These are phyloP conservation scores for Solanum tacnaense DNA, from an alignment of 257 asterid species.

Conservation along the genomic window DNA sequence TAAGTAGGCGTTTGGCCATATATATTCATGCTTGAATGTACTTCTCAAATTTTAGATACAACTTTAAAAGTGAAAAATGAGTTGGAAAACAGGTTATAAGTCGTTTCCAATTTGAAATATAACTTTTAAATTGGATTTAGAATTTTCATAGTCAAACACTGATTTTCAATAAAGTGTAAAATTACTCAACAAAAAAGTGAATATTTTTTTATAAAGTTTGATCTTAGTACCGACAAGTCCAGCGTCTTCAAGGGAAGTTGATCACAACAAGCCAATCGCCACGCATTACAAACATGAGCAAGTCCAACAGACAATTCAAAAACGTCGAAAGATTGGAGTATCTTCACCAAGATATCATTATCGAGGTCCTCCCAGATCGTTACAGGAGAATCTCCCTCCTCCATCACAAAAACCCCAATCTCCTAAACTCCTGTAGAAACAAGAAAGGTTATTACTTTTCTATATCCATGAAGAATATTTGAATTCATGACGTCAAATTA, in stretches of 20 bases:
- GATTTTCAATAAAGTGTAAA: no score
- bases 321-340: conserved; percentile 45
- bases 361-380: conserved; percentile 61
- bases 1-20: no score
- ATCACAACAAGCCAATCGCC: conserved; percentile 70
- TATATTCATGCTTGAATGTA: no score
- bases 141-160: no score
- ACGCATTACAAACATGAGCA: conserved; percentile 61
- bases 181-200: no score
- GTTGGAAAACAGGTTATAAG: no score
- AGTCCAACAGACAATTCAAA: conserved; percentile 44
- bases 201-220: no score
- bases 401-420: conserved; percentile 23
- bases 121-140: no score
- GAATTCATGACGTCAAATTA: background rate
- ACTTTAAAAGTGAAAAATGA: no score
- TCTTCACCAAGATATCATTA: conserved; percentile 38
- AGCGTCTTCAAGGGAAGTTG: conserved; percentile 45
- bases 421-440: background rate
- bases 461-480: background rate
- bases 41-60: no score
- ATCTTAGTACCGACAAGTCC: conserved; percentile 13
- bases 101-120: no score
- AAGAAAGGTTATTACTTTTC: background rate
- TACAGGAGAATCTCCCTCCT: conserved; percentile 15